phyloP scores from a whole-genome alignment of 148 eudicot genomes.

The Camellia lanceoleosa region DNA sequence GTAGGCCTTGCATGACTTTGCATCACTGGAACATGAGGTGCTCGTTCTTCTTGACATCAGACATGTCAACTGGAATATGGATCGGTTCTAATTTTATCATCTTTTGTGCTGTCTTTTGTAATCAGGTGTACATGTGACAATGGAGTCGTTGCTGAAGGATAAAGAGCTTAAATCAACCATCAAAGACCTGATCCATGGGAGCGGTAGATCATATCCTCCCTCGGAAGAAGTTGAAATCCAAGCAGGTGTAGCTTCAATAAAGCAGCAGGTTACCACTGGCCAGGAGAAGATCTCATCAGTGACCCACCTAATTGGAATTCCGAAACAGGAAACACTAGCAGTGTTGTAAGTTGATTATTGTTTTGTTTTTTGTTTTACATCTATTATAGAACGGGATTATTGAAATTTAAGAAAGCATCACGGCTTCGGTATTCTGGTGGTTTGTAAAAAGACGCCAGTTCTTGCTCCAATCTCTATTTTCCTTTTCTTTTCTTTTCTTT shows the following conservation, averaged over 20 bases:
- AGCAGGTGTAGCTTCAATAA: slow-evolving; percentile 8
- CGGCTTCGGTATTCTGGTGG: background rate
- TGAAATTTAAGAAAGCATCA: background rate
- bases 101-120: background rate
- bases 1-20: background rate
- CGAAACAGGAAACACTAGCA: slow-evolving; percentile 21
- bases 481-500: no score
- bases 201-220: slow-evolving; percentile 74
- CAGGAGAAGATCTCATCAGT: slow-evolving; percentile 16
- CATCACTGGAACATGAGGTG: background rate
- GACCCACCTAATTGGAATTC: slow-evolving; percentile 18
- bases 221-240: slow-evolving; percentile 15
- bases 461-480: background rate
- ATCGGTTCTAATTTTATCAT: background rate
- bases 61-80: background rate
- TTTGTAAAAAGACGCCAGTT: background rate
- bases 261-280: slow-evolving; percentile 14
- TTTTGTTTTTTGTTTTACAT: background rate
- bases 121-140: slow-evolving; percentile 71
- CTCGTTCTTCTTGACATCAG: background rate
- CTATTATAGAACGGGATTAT: background rate
- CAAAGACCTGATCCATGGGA: slow-evolving; percentile 64
- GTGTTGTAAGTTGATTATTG: slow-evolving; percentile 13
- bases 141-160: slow-evolving; percentile 77
- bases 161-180: slow-evolving; percentile 55